phyloP scores from a whole-genome alignment of 1,284 basidiomycete species.

The Austropuccinia psidii region DNA sequence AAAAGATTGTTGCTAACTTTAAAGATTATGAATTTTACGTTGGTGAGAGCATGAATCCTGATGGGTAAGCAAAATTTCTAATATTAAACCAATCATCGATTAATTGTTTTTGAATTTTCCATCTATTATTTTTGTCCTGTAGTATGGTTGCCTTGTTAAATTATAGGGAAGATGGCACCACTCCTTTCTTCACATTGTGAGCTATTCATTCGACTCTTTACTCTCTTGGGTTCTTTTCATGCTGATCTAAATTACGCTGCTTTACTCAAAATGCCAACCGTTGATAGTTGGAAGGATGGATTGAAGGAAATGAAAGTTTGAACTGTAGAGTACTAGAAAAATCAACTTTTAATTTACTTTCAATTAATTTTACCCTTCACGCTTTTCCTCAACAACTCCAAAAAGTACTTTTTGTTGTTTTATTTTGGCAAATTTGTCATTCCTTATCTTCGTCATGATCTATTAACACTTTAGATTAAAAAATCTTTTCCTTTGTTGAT shows the following conservation, averaged over 20 bases:
- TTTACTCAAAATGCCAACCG: not conserved
- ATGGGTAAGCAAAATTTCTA: conserved; percentile 42
- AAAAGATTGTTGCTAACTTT: conserved; percentile 78
- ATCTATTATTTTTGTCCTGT: conserved; percentile 26
- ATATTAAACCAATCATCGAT: not conserved
- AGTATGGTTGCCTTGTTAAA: conserved; percentile 52
- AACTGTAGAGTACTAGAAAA: not conserved
- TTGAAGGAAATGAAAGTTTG: conserved; percentile 11
- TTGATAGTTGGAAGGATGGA: conserved; percentile 4
- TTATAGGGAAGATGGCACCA: conserved; percentile 56
- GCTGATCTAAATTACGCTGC: not conserved
- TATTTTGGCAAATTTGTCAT: not conserved
- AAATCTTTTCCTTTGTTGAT: too few species aligned
- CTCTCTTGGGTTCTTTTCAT: not conserved
- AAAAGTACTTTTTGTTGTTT: not conserved
- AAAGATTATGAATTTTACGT: conserved; percentile 84
- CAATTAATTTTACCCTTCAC: not conserved
- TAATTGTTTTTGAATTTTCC: not conserved
- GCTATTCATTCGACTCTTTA: conserved; percentile 40
- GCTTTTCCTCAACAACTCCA: not conserved
- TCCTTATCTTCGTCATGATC: too few species aligned
- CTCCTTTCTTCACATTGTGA: conserved; percentile 82
- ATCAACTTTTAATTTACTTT: not conserved
- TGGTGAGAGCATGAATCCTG: conserved; percentile 58
- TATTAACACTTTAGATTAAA: too few species aligned